phyloP scores from a whole-genome alignment of 768 basidiomycete genomes.

The Termitomyces sp. region DNA sequence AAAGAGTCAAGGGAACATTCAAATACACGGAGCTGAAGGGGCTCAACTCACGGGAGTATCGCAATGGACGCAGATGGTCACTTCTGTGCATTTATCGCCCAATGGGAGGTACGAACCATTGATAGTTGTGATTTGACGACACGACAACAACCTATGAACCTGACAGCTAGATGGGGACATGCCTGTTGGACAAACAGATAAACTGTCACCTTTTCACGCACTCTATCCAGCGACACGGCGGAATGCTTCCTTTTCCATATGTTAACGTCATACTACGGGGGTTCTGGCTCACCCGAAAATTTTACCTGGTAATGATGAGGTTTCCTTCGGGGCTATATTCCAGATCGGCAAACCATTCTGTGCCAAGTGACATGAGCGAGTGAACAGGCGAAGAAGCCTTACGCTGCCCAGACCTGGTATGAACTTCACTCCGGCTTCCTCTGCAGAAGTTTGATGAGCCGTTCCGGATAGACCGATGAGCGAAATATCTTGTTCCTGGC shows the following conservation, averaged over 20 bases:
- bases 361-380: background rate
- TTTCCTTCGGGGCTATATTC: constrained; percentile 56
- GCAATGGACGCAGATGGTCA: constrained; percentile 64
- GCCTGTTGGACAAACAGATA: background rate
- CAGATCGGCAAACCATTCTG: constrained; percentile 68
- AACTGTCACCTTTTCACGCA: constrained; percentile 38
- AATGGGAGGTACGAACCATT: constrained; percentile 38
- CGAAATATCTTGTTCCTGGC: constrained; percentile 31
- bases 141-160: constrained; percentile 40
- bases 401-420: constrained; percentile 45
- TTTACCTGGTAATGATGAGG: constrained; percentile 56
- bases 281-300: background rate
- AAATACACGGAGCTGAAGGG: background rate
- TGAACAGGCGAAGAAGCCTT: background rate
- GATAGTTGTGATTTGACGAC: constrained; percentile 45
- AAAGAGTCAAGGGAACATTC: background rate
- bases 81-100: constrained; percentile 38
- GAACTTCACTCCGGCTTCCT: constrained; percentile 52
- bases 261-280: background rate
- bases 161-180: constrained; percentile 14
- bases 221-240: constrained; percentile 36
- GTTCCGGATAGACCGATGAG: constrained; percentile 65
- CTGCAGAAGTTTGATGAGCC: constrained; percentile 53
- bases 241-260: constrained; percentile 40
- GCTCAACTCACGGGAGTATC: constrained; percentile 50